Evolutionary conservation across 495 filamentous ascomycete genomes (phyloP).

Genomic region (Hypoxylon fragiforme): DNA sequence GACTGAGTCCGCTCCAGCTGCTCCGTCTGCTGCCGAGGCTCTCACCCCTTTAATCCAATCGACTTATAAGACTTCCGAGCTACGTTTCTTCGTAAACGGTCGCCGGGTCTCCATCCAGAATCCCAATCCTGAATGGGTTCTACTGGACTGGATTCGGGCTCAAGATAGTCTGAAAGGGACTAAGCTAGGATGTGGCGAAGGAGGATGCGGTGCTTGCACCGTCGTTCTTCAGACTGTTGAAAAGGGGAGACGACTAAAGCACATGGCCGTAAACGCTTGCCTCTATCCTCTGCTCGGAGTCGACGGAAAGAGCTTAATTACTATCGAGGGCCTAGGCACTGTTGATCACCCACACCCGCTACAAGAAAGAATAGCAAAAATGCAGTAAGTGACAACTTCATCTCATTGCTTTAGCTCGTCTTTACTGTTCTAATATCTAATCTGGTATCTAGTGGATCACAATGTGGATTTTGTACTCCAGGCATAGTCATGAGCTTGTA

Average conservation of each 20-base stretch:
- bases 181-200: conserved; percentile 70
- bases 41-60: conserved; percentile 30
- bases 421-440: background rate
- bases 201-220: conserved; percentile 86
- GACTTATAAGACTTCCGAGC: conserved; percentile 28
- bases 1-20: conserved; percentile 4
- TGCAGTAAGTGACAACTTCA: conserved; percentile 28
- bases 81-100: conserved; percentile 42
- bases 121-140: conserved; percentile 37
- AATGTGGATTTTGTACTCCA: conserved; percentile 77
- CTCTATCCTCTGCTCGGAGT: conserved; percentile 80
- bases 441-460: conserved; percentile 47
- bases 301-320: conserved; percentile 92
- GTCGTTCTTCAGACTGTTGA: conserved; percentile 81
- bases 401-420: background rate
- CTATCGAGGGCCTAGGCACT: conserved; percentile 82
- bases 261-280: conserved; percentile 82
- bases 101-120: conserved; percentile 31
- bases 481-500: conserved; percentile 91
- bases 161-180: conserved; percentile 30
- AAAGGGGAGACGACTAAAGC: conserved; percentile 74
- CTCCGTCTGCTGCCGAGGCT: conserved; percentile 24
- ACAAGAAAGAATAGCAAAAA: conserved; percentile 77
- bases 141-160: conserved; percentile 33
- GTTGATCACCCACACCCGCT: conserved; percentile 75